Percentiles rank a stretch among this genome's conserved stretches.
Conservation (phyloP, 73 alveolate genomes). For the Paramecium bursaria region DNA sequence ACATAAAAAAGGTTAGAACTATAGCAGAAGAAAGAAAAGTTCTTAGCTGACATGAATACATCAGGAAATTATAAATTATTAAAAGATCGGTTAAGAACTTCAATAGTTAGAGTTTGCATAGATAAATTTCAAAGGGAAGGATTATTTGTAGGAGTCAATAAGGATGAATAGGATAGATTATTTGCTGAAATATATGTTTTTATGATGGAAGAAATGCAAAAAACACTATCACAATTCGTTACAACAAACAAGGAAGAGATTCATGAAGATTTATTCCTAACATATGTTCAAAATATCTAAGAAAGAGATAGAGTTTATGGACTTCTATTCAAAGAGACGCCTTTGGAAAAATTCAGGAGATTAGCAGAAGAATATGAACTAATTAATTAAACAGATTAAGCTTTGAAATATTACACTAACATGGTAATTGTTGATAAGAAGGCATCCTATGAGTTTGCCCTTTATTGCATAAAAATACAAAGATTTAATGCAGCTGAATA, state of each 20-base stretch:
- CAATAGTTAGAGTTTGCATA: conserved; percentile 93
- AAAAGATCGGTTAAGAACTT: conserved; percentile 93
- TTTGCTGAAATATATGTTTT: conserved; percentile 92
- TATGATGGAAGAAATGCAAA: conserved; percentile 89
- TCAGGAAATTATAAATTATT: conserved; percentile 93
- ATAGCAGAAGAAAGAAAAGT: conserved; percentile 90
- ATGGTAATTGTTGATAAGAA: conserved; percentile 81
- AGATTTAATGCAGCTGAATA: conserved; percentile 82
- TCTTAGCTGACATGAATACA: conserved; percentile 93
- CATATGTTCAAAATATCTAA: conserved; percentile 77
- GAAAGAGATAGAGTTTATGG: conserved; percentile 84
- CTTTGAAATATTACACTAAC: conserved; percentile 83
- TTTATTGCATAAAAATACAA: conserved; percentile 79
- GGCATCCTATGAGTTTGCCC: conserved; percentile 74
- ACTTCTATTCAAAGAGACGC: conserved; percentile 82
- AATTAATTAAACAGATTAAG: conserved; percentile 80
- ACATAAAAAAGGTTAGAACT: conserved; percentile 76
- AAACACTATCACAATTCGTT: conserved; percentile 71
- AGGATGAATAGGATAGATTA: conserved; percentile 92
- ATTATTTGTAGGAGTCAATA: conserved; percentile 89
- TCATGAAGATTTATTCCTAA: conserved; percentile 89
- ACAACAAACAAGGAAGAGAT: conserved; percentile 84
- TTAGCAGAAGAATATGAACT: conserved; percentile 93
- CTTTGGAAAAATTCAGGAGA: conserved; percentile 84
- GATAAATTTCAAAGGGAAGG: conserved; percentile 93